These are phyloP conservation scores for Aspergillus campestris DNA, from an alignment of 495 filamentous ascomycete species.

Conservation along the genomic window DNA sequence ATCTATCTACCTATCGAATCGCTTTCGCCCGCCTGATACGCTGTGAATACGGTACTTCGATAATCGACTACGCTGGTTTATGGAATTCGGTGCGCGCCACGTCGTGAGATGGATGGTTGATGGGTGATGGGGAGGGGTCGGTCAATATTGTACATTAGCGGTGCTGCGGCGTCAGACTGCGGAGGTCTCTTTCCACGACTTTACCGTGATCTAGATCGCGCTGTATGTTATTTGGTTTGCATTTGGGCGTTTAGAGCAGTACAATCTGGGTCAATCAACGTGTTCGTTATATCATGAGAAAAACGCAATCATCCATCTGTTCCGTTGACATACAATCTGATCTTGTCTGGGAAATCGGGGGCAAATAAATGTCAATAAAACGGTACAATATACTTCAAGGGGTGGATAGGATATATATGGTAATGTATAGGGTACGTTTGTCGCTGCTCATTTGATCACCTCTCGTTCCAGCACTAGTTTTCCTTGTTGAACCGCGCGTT, in stretches of 20 bases:
- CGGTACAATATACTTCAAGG: too few species aligned
- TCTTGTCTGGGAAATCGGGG: neutral
- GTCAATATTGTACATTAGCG: constrained; percentile 21
- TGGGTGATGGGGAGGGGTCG: neutral
- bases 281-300: constrained; percentile 10
- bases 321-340: neutral
- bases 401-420: neutral
- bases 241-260: constrained; percentile 22
- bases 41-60: too few species aligned
- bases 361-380: too few species aligned
- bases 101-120: neutral
- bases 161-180: too few species aligned
- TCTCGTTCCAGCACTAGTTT: neutral
- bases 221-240: constrained; percentile 11
- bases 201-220: constrained; percentile 8
- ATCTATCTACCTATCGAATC: too few species aligned
- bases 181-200: neutral
- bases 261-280: constrained; percentile 19
- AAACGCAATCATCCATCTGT: neutral
- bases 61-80: too few species aligned
- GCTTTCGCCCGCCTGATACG: too few species aligned
- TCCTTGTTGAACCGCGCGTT: constrained; percentile 23
- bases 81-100: too few species aligned
- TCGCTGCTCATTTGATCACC: neutral
- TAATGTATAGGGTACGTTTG: neutral